These are phyloP conservation scores for Aspergillus ruber DNA, from an alignment of 2,329 filamentous ascomycete species.

Conservation along the genomic window DNA sequence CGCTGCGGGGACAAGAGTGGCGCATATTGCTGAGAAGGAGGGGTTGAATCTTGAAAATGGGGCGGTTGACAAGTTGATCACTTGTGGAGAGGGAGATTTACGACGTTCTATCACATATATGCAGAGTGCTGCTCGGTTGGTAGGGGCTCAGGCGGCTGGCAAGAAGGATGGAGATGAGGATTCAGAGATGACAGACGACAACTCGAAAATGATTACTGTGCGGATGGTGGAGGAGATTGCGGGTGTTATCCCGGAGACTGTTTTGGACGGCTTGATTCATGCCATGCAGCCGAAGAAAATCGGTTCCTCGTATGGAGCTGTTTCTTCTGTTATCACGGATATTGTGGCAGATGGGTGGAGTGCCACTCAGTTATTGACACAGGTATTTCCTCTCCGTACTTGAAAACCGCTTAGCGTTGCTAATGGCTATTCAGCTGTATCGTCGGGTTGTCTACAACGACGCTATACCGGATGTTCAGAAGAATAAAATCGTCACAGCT, in stretches of 20 bases:
- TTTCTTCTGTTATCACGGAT: slow-evolving; percentile 76
- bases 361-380: slow-evolving; percentile 75
- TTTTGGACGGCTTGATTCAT: slow-evolving; percentile 63
- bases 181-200: slow-evolving; percentile 55
- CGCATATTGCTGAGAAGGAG: slow-evolving; percentile 76
- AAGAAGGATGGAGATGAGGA: slow-evolving; percentile 47
- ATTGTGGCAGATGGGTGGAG: slow-evolving; percentile 97
- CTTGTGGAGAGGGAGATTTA: slow-evolving; percentile 87
- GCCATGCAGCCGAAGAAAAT: slow-evolving; percentile 68
- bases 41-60: slow-evolving; percentile 69
- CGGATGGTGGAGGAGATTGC: slow-evolving; percentile 89
- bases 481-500: slow-evolving; percentile 79
- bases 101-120: slow-evolving; percentile 93
- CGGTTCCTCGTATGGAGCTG: slow-evolving; percentile 61
- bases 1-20: slow-evolving; percentile 71
- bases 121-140: slow-evolving; percentile 85
- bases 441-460: slow-evolving; percentile 79
- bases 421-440: slow-evolving; percentile 47
- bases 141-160: slow-evolving; percentile 55
- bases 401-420: too few relatives aligned
- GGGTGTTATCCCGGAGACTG: slow-evolving; percentile 75
- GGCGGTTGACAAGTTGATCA: slow-evolving; percentile 75
- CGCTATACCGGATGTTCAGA: slow-evolving; percentile 72
- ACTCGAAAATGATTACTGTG: slow-evolving; percentile 57
- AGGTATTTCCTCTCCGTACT: too few relatives aligned